Evolutionary conservation across 2,329 filamentous ascomycete species (phyloP).

Genomic region (Ophiostoma populinum): DNA sequence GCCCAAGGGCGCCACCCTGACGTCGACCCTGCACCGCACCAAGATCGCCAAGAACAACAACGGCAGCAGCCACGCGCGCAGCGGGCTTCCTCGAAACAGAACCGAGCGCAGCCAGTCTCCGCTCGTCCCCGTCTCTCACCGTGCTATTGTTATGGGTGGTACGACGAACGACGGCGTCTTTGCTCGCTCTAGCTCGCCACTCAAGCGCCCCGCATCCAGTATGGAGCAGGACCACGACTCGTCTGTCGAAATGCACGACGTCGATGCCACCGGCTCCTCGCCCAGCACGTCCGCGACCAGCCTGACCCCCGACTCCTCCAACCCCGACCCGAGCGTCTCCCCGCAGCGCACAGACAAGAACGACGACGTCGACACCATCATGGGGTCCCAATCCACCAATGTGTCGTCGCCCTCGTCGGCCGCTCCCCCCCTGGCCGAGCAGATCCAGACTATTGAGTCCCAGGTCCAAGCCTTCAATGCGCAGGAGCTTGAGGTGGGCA

Average conservation of each 20-base stretch:
- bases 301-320: constrained; percentile 1
- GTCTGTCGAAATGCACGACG: constrained; percentile 6
- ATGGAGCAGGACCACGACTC: constrained; percentile 26
- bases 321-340: background rate
- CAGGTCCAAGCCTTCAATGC: constrained; percentile 37
- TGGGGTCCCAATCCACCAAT: constrained; percentile 7
- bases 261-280: constrained; percentile 12
- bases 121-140: constrained; percentile 28
- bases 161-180: constrained; percentile 34
- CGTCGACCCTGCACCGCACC: constrained; percentile 10
- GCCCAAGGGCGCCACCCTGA: background rate
- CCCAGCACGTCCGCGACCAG: background rate
- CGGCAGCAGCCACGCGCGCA: background rate
- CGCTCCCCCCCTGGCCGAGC: constrained; percentile 22
- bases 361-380: constrained; percentile 8
- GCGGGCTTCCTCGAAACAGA: too few relatives aligned
- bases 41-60: constrained; percentile 6
- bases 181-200: constrained; percentile 44
- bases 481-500: constrained; percentile 45
- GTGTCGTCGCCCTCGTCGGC: background rate
- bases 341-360: background rate
- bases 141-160: constrained; percentile 43
- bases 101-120: constrained; percentile 33
- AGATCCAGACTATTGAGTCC: constrained; percentile 55
- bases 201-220: constrained; percentile 46